Conservation (phyloP, 1,284 basidiomycete species). For the Microbotryomycetes sp. region DNA sequence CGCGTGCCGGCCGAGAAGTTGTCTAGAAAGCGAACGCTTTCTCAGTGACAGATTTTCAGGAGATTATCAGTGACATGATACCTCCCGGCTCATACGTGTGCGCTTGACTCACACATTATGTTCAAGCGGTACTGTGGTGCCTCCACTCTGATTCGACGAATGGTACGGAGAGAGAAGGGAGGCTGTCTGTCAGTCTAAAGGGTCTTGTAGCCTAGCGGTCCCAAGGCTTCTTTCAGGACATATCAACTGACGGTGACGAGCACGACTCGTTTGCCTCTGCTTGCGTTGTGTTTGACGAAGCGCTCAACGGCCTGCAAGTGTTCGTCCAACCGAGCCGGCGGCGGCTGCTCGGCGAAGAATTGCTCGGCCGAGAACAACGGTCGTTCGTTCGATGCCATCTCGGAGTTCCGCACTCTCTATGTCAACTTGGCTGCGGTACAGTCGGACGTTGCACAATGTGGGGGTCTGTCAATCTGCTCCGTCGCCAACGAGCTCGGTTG, state of each 20-base stretch:
- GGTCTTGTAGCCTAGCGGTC: not conserved
- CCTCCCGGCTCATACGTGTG: slow-evolving; percentile 34
- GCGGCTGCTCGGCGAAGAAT: slow-evolving; percentile 76
- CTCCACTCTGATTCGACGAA: slow-evolving; percentile 64
- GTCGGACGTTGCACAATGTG: too few species aligned
- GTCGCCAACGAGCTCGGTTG: too few species aligned
- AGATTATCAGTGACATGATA: not conserved
- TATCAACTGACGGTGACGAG: slow-evolving; percentile 73
- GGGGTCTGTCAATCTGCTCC: too few species aligned
- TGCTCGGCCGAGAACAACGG: slow-evolving; percentile 57
- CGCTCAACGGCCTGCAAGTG: slow-evolving; percentile 56
- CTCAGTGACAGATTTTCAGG: not conserved
- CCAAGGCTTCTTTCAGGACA: not conserved
- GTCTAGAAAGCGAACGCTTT: slow-evolving; percentile 91
- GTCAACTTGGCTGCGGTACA: too few species aligned
- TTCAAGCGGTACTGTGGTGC: slow-evolving; percentile 90
- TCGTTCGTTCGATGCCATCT: not conserved
- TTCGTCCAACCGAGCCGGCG: slow-evolving; percentile 60
- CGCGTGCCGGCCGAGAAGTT: slow-evolving; percentile 98
- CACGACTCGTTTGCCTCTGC: slow-evolving; percentile 66
- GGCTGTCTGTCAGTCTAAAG: slow-evolving; percentile 13
- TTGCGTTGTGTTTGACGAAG: slow-evolving; percentile 64
- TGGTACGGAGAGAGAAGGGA: slow-evolving; percentile 3
- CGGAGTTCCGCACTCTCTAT: too few species aligned
- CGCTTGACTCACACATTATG: slow-evolving; percentile 75